Conservation (phyloP, 345 rosid genomes). For the Eucalyptus polyanthemos region DNA sequence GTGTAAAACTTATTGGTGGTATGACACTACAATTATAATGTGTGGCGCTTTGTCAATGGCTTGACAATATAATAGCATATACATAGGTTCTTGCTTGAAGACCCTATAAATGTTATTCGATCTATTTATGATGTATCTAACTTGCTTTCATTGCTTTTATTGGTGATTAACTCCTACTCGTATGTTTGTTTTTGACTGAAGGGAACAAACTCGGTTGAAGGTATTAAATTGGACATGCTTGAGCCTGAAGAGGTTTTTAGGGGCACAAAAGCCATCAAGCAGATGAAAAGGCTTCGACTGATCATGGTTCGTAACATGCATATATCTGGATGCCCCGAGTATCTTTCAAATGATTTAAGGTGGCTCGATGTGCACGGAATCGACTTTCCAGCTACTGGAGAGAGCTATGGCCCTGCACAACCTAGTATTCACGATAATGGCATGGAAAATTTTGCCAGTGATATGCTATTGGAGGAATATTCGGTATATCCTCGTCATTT, state of each 20-base stretch:
- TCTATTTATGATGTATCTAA: too few species aligned
- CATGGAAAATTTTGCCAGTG: background rate
- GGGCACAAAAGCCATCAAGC: background rate
- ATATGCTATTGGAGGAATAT: background rate
- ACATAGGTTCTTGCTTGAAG: background rate
- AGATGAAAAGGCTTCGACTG: conserved; percentile 7
- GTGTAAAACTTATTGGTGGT: background rate
- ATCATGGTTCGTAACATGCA: background rate
- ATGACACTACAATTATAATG: background rate
- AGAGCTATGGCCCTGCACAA: background rate
- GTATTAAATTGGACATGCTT: background rate
- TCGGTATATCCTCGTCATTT: background rate
- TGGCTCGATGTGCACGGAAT: background rate
- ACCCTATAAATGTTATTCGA: background rate
- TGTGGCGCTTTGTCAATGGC: background rate
- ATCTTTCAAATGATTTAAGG: background rate
- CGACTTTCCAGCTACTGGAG: background rate
- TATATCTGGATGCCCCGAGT: background rate
- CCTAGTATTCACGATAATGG: background rate
- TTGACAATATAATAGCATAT: background rate
- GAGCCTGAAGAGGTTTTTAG: background rate
- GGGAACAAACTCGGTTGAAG: conserved; percentile 8
- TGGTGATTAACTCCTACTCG: background rate
- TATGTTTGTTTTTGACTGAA: background rate
- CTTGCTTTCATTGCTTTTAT: background rate